Evolutionary conservation across 2,329 filamentous ascomycete genomes (phyloP).

Genomic region (Colletotrichum theobromicola): DNA sequence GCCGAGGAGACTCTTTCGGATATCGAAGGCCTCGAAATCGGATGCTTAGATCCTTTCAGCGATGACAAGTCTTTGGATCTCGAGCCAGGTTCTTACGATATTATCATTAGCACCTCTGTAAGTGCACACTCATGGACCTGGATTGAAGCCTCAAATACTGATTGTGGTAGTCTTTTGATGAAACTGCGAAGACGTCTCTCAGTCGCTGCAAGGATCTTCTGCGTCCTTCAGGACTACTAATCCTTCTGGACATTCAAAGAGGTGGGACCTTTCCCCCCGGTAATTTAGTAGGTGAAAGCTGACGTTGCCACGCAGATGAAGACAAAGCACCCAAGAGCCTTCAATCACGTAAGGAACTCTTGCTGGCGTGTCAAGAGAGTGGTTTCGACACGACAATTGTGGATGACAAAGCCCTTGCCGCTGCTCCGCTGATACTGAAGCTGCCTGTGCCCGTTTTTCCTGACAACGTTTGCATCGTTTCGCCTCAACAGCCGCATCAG

Average conservation of each 20-base stretch:
- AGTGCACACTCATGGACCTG: not conserved
- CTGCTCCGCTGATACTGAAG: not conserved
- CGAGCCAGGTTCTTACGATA: not conserved
- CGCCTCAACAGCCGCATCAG: not conserved
- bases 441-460: not conserved
- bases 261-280: not conserved
- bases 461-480: not conserved
- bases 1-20: not conserved
- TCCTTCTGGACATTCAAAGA: not conserved
- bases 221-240: not conserved
- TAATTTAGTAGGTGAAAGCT: not conserved
- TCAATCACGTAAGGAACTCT: not conserved
- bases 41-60: not conserved
- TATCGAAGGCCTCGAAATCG: not conserved
- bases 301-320: not conserved
- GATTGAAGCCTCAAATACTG: not conserved
- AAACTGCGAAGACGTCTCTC: not conserved
- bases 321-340: not conserved
- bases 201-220: not conserved
- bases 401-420: not conserved
- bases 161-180: not conserved
- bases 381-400: not conserved
- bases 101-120: not conserved
- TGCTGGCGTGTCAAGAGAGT: not conserved
- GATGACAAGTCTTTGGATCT: not conserved